Base-by-base conservation (phyloP, 495 filamentous ascomycete genomes). In the Letharia columbiana region DNA sequence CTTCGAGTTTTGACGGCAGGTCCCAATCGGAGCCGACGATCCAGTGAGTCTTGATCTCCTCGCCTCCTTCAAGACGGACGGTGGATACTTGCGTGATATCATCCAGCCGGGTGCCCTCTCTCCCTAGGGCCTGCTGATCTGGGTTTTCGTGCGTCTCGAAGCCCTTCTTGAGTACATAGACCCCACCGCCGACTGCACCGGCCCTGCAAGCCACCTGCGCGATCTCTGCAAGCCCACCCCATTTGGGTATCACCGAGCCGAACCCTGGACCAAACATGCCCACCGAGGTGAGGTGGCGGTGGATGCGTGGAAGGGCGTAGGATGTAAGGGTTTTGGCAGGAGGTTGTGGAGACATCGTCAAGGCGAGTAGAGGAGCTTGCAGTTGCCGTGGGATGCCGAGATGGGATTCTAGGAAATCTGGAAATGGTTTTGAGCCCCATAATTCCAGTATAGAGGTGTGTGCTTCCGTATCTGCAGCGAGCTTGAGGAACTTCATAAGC, bases 121-220 rank as follows among this genome's bases (percentile, higher is more conserved):
- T 42, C 42, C 66, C 62, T 45, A 45, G 56, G 18, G 10, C 23
- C 44, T 68, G 40, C n/a, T 67, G 62, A 28, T 73, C 63, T 41
- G 60, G 61, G 37, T 64, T 62, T 31, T 73, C 68, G 35, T 81
- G 67, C 3, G 69, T 73, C 63, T 79, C 73, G 60, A 93, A 78
- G 1, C 85, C 85, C 37, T 86, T 86, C 49, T 84, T 86, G 31
- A 98, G 86, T 65, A 96, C 90, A 77, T 97, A 97, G 8, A 95
- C 83, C 23, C 86, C 91, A 41, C 94, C 95, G 6, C 95, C 93
- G 11, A 98, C 92, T 7, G 94, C 94, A 62, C 88, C 87, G 45
- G 94, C 91, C 66, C 94, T 89, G 71, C 94, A 98, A 17, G 87
- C 90, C 15, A 97, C 91, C 73, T 98, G 94, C 28, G 91, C 83